phyloP scores from a whole-genome alignment of 805 yeast species.

The Wickerhamiella sorbophila region DNA sequence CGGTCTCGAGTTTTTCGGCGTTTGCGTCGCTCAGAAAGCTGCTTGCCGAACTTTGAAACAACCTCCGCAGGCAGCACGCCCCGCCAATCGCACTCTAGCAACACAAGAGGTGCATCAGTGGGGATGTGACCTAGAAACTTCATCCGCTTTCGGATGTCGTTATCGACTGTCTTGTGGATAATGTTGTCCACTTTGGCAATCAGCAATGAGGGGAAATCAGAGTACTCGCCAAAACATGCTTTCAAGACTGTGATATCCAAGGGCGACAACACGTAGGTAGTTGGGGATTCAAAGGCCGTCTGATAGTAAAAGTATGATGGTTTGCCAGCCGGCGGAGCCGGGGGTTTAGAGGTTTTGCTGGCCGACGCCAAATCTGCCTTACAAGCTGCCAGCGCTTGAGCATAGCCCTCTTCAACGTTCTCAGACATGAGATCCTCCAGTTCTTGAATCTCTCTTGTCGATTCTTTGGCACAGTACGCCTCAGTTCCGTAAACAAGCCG shows the following conservation, averaged over 20 bases:
- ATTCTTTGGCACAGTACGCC: constrained; percentile 39
- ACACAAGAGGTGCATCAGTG: constrained; percentile 67
- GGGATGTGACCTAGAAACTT: constrained; percentile 78
- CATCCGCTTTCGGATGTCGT: constrained; percentile 42
- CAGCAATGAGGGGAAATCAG: constrained; percentile 53
- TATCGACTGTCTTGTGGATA: constrained; percentile 48
- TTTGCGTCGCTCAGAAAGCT: constrained; percentile 18
- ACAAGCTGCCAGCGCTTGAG: constrained; percentile 9
- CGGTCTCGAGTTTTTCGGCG: constrained; percentile 14
- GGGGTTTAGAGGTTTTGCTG: background rate
- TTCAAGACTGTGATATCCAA: constrained; percentile 66
- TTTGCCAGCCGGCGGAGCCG: background rate
- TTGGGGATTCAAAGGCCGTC: constrained; percentile 53
- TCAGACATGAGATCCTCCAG: constrained; percentile 38
- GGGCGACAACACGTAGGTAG: constrained; percentile 56
- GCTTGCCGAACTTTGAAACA: constrained; percentile 16
- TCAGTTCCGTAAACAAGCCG: constrained; percentile 57
- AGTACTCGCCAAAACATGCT: constrained; percentile 45
- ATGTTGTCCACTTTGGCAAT: constrained; percentile 55
- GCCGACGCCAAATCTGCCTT: constrained; percentile 39
- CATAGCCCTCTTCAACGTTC: constrained; percentile 28
- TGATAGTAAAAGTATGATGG: constrained; percentile 53
- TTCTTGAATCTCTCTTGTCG: constrained; percentile 42
- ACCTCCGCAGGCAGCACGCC: constrained; percentile 23
- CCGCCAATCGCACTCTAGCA: constrained; percentile 77